These are phyloP conservation scores for Intubia oerlemansii DNA, from an alignment of 2,329 filamentous ascomycete species.

Conservation along the genomic window DNA sequence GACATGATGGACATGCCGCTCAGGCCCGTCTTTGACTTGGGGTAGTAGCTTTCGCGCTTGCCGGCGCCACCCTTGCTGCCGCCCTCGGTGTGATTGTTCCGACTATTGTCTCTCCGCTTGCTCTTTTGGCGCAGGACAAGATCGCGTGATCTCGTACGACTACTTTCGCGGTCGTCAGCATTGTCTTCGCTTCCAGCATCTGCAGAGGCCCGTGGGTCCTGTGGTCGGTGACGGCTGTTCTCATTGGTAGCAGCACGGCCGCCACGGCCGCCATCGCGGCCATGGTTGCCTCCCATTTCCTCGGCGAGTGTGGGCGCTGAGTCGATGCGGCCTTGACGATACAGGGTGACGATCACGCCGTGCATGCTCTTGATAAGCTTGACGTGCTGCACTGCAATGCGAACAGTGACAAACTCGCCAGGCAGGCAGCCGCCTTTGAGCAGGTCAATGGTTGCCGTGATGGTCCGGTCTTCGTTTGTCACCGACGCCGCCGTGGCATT, in stretches of 20 bases:
- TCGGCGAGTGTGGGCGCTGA: conserved; percentile 31
- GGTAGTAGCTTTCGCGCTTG: conserved; percentile 56
- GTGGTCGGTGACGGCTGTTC: neutral
- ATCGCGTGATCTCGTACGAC: no score
- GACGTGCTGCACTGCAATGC: conserved; percentile 67
- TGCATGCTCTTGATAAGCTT: conserved; percentile 80
- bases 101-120: no score
- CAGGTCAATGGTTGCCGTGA: conserved; percentile 70
- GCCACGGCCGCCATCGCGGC: no score
- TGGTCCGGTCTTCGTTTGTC: conserved; percentile 58
- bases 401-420: conserved; percentile 64
- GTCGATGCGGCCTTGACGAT: conserved; percentile 78
- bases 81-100: no score
- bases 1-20: conserved; percentile 74
- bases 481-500: no score
- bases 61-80: neutral
- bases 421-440: conserved; percentile 66
- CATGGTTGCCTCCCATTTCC: neutral
- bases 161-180: no score
- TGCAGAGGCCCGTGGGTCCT: no score
- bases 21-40: conserved; percentile 68
- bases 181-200: no score
- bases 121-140: no score
- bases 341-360: conserved; percentile 81
- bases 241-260: neutral